Percentiles rank a stretch among this genome's conserved stretches.
phyloP scores from a whole-genome alignment of 73 alveolate species.

The Blepharisma japonicum region DNA sequence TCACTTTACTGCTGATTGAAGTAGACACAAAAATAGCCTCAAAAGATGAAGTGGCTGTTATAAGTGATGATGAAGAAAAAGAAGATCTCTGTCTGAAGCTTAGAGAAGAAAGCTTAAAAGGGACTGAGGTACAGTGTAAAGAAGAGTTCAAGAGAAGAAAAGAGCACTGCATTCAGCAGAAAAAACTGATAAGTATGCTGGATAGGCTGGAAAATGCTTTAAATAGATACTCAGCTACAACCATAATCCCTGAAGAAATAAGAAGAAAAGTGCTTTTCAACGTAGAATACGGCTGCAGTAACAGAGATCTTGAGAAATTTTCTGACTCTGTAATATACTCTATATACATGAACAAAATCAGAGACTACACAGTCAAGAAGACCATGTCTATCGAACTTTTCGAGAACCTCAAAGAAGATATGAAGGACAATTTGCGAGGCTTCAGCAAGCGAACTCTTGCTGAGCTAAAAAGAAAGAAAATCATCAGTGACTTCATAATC shows the following conservation, averaged over 20 bases:
- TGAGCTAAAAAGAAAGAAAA: not conserved
- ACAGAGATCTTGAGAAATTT: not conserved
- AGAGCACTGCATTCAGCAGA: not conserved
- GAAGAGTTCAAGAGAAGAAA: not conserved
- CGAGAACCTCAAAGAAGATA: not conserved
- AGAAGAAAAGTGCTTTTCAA: slow-evolving; percentile 1
- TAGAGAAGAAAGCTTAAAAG: slow-evolving; percentile 2
- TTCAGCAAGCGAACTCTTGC: not conserved
- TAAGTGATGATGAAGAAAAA: not conserved
- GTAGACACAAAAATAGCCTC: slow-evolving; percentile 7
- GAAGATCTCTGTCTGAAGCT: not conserved
- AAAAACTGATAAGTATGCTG: not conserved
- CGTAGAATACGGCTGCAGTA: slow-evolving; percentile 21
- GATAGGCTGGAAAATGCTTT: slow-evolving; percentile 2
- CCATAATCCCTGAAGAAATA: not conserved
- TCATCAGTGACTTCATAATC: not conserved
- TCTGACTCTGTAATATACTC: slow-evolving; percentile 17
- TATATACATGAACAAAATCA: not conserved
- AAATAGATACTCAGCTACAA: not conserved
- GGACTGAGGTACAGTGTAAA: not conserved
- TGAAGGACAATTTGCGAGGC: slow-evolving; percentile 12
- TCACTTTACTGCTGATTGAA: not conserved
- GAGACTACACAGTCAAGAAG: slow-evolving; percentile 15
- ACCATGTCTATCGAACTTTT: slow-evolving; percentile 9
- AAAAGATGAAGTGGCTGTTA: not conserved